A percentile compares a stretch with the other conserved stretches of the same genome.
Conservation (phyloP, 2,329 filamentous ascomycete genomes). For the Colletotrichum cuscutae region DNA sequence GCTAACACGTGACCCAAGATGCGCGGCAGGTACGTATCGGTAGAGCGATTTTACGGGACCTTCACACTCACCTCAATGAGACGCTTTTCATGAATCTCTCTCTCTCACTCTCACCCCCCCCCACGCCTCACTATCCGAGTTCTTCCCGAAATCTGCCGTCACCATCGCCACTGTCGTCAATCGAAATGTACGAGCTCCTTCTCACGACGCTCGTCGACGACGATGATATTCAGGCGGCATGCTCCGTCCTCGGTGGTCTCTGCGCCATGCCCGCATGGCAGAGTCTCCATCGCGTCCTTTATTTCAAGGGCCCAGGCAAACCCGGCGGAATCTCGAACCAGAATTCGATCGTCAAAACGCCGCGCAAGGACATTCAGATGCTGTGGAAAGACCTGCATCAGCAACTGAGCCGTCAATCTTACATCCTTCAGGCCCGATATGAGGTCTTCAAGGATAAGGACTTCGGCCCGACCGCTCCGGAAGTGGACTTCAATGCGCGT, state of each 20-base stretch:
- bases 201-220: slow-evolving; percentile 64
- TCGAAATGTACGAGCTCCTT: slow-evolving; percentile 68
- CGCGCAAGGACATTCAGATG: slow-evolving; percentile 45
- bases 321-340: slow-evolving; percentile 58
- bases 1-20: not conserved
- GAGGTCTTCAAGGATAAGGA: slow-evolving; percentile 60
- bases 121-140: not conserved
- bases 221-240: slow-evolving; percentile 58
- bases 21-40: not conserved
- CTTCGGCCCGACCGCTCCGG: slow-evolving; percentile 50
- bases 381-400: slow-evolving; percentile 66
- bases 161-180: not conserved
- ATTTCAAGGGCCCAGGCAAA: slow-evolving; percentile 60
- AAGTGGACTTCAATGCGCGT: slow-evolving; percentile 52
- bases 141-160: too few species aligned
- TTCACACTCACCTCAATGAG: not conserved
- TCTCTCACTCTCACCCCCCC: too few species aligned
- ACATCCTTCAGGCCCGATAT: slow-evolving; percentile 65
- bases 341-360: slow-evolving; percentile 40
- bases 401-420: slow-evolving; percentile 66
- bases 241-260: slow-evolving; percentile 65
- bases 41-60: not conserved
- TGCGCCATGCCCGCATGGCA: slow-evolving; percentile 66
- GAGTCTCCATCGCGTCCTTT: slow-evolving; percentile 61
- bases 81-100: not conserved